phyloP scores from a whole-genome alignment of 306 rosid genomes.

The Begonia peltatifolia region DNA sequence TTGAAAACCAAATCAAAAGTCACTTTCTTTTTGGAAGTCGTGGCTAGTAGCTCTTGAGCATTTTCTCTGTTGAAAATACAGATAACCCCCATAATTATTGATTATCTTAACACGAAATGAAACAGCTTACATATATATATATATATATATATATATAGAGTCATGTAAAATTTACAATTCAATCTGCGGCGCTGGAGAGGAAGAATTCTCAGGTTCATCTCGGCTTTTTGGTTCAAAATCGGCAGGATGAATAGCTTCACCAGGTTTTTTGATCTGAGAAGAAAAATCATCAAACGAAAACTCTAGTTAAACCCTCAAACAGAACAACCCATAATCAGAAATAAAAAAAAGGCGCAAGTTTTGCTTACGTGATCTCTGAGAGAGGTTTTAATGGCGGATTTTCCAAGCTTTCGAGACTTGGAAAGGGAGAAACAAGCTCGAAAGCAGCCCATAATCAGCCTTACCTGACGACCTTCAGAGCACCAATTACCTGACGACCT shows the following conservation, averaged over 20 bases:
- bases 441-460: slow-evolving; percentile 24
- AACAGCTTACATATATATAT: neutral
- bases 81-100: neutral
- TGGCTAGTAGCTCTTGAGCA: too few relatives aligned
- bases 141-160: too few relatives aligned
- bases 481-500: too few relatives aligned
- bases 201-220: slow-evolving; percentile 5
- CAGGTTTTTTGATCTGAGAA: slow-evolving; percentile 19
- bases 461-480: too few relatives aligned
- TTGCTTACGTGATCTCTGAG: slow-evolving; percentile 14
- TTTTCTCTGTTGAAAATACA: neutral
- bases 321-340: neutral
- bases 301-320: neutral
- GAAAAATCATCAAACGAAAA: neutral
- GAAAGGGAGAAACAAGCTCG: slow-evolving; percentile 24
- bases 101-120: neutral
- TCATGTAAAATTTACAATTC: neutral
- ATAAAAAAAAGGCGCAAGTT: neutral
- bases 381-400: slow-evolving; percentile 1
- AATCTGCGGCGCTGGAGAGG: neutral
- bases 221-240: slow-evolving; percentile 10
- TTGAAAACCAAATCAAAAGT: too few relatives aligned
- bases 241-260: slow-evolving; percentile 14
- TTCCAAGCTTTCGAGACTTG: slow-evolving; percentile 21
- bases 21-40: too few relatives aligned